Evolutionary conservation across 495 filamentous ascomycete species (phyloP), one percentile per base, ranked within the genome.

Genomic region (Parathielavia hyrcaniae): DNA sequence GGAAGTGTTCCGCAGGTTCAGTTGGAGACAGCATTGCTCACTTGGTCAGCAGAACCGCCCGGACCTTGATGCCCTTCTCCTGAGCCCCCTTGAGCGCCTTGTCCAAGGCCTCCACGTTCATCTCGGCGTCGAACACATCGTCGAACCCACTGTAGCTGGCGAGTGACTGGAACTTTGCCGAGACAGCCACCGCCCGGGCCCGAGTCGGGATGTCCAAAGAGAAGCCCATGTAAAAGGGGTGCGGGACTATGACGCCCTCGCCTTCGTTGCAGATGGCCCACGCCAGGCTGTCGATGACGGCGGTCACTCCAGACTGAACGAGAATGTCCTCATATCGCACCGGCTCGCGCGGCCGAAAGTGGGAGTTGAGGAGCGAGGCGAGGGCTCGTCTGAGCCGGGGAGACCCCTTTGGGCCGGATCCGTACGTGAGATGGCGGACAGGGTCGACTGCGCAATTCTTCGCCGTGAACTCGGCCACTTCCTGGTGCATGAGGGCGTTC

Each of bases 61-160:
- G 67, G 32, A 78, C 75, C 19, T 57, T 58, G 35, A 62, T 61
- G 0, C 71, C 73, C 14, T 54, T 47, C 26, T 46, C 49, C 16
- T 57, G 32, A 0, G 64, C 70, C 0, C 61, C 35, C 5, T 69
- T 8, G 9, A 79, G 52, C 0, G 73, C 72, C 36, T 69, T 54
- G 57, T 79, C 76, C 40, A 63, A 45, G 2, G 64, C 54, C 32
- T 46, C 41, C 0, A 17, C 13, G 46, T 48, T 55, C 12, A 61
- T 47, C 1, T 16, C 43, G 0, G 79, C 77, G 23, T 71, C 70
- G 7, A 61, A 59, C 0, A 77, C 73, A 8, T 69, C 76, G 11
- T 71, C 71, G 1, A 66, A 16, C 13, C 66, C 63, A 22, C 76
- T 45, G 36, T 66, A 72, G 1, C 70, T 77, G 43, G 79, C 75